These are phyloP conservation scores for Daldinia bambusicola DNA, from an alignment of 495 filamentous ascomycete species.

Conservation along the genomic window DNA sequence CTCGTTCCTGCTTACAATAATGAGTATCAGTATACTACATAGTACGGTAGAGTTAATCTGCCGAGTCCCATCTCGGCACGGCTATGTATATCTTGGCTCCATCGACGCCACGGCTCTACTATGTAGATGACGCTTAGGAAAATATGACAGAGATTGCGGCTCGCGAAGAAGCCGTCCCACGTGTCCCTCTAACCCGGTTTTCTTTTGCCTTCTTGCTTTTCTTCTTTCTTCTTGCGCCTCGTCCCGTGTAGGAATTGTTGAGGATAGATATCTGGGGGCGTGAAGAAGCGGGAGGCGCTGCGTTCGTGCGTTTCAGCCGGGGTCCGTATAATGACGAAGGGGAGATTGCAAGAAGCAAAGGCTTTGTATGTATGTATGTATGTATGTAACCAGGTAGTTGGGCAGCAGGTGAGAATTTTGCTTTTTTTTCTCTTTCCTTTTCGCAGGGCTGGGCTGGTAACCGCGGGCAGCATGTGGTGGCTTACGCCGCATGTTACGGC, in stretches of 20 bases:
- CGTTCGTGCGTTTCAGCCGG: constrained; percentile 33
- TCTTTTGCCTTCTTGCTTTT: background rate
- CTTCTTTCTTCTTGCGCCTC: background rate
- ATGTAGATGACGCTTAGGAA: constrained; percentile 5
- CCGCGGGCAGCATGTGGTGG: constrained; percentile 23
- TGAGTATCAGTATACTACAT: too few species aligned
- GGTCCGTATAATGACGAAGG: constrained; percentile 17
- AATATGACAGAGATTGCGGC: constrained; percentile 22
- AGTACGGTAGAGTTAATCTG: background rate
- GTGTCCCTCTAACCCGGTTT: constrained; percentile 16
- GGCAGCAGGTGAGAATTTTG: background rate
- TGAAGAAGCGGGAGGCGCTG: constrained; percentile 31
- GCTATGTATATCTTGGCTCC: background rate
- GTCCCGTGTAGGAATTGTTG: constrained; percentile 29
- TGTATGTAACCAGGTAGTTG: background rate
- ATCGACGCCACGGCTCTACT: background rate
- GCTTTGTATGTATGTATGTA: background rate
- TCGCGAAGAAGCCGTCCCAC: constrained; percentile 21
- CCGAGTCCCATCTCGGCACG: background rate
- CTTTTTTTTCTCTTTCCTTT: background rate
- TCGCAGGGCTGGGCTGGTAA: constrained; percentile 18
- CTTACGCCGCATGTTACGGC: constrained; percentile 5
- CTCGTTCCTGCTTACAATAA: too few species aligned
- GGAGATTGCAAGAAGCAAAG: constrained; percentile 9
- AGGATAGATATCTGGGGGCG: constrained; percentile 20